Conservation (phyloP, 1,284 basidiomycete species). For the Bothia castanella region DNA sequence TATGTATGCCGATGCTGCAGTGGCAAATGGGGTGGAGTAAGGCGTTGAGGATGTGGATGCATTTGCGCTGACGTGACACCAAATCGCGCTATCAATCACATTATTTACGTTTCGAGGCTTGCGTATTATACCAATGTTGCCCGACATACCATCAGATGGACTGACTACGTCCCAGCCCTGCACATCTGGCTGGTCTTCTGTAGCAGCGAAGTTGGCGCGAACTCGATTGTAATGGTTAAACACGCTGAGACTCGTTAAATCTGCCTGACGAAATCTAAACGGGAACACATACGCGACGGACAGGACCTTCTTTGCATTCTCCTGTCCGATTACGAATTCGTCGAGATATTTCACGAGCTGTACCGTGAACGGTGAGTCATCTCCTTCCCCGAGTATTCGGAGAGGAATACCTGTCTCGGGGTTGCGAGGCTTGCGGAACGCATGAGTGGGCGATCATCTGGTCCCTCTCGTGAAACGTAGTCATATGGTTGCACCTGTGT, state of each 20-base stretch:
- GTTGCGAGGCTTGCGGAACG: conserved; percentile 53
- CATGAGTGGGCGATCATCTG: conserved; percentile 25
- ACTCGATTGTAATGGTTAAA: conserved; percentile 91
- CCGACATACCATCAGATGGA: conserved; percentile 35
- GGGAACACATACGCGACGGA: conserved; percentile 73
- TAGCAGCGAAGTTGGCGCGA: conserved; percentile 55
- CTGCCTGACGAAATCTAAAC: conserved; percentile 7
- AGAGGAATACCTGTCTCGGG: conserved; percentile 57
- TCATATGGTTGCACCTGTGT: conserved; percentile 45
- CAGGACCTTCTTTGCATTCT: conserved; percentile 87
- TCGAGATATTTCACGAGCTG: conserved; percentile 86
- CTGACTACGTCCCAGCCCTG: conserved; percentile 29
- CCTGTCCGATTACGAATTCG: conserved; percentile 90
- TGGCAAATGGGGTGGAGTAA: conserved; percentile 36
- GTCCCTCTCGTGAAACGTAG: conserved; percentile 33
- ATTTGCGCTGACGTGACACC: conserved; percentile 52
- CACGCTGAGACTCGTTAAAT: conserved; percentile 49
- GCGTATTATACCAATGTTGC: not conserved
- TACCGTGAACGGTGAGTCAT: conserved; percentile 9
- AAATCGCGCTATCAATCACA: conserved; percentile 27
- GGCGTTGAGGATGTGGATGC: conserved; percentile 48
- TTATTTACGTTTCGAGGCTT: not conserved
- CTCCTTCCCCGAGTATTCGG: not conserved
- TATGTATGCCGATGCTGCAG: conserved; percentile 42
- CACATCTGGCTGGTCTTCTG: conserved; percentile 42